Evolutionary conservation across 495 filamentous ascomycete genomes (phyloP).

Genomic region (Tuber borchii): DNA sequence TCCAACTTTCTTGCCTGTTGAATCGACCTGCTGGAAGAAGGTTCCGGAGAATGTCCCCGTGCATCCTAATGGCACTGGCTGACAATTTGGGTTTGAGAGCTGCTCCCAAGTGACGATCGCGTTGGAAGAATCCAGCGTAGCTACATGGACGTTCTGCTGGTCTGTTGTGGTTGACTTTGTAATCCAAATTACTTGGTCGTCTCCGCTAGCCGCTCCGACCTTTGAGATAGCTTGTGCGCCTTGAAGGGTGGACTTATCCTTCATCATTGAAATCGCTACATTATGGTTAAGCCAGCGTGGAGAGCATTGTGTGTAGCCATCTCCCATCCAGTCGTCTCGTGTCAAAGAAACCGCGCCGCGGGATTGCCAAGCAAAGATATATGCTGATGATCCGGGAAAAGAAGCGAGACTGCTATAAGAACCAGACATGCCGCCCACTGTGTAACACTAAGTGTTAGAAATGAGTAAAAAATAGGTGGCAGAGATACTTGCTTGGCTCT

Average conservation of each 20-base stretch:
- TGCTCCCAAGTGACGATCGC: constrained; percentile 54
- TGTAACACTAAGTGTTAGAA: not conserved
- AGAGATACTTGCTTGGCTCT: constrained; percentile 45
- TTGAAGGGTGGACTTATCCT: constrained; percentile 50
- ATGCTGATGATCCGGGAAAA: constrained; percentile 45
- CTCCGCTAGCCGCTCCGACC: constrained; percentile 49
- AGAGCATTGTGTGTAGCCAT: constrained; percentile 47
- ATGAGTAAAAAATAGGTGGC: not conserved
- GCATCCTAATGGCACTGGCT: constrained; percentile 51
- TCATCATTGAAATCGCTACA: constrained; percentile 49
- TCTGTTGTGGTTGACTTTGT: constrained; percentile 46
- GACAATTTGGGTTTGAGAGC: constrained; percentile 47
- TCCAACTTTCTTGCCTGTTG: constrained; percentile 46
- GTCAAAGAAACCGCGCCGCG: constrained; percentile 50
- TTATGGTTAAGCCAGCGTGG: constrained; percentile 51
- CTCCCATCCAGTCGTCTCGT: constrained; percentile 50
- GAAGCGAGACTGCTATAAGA: constrained; percentile 50
- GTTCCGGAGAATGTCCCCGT: constrained; percentile 49
- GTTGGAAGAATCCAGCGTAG: constrained; percentile 46
- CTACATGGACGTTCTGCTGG: constrained; percentile 52
- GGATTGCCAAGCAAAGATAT: constrained; percentile 53
- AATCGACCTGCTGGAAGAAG: constrained; percentile 50
- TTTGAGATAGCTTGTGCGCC: constrained; percentile 47
- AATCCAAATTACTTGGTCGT: constrained; percentile 52
- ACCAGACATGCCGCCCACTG: constrained; percentile 53